Conservation (phyloP, 306 rosid species). For the Cucumis sativus region Cucumber_9930_V3 NC_026656.2:3408001-3408500, state of each 20-base stretch:
- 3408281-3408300: constrained; percentile 85
- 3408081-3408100: constrained; percentile 81
- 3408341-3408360: constrained; percentile 23
- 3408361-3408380: not conserved
- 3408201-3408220: not conserved
- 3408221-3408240: not conserved
- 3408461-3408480: constrained; percentile 56
- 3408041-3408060: constrained; percentile 90
- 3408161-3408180: constrained; percentile 51
- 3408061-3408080: constrained; percentile 72
- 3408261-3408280: constrained; percentile 75
- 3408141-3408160: constrained; percentile 98
- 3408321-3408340: constrained; percentile 92
- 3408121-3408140: constrained; percentile 93
- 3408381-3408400: not conserved
- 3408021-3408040: constrained; percentile 56
- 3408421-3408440: constrained; percentile 89
- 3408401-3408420: constrained; percentile 42
- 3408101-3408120: constrained; percentile 84
- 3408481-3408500: constrained; percentile 85
- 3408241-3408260: constrained; percentile 57
- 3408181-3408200: not conserved
- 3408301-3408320: constrained; percentile 84
- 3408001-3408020: not conserved
- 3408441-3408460: constrained; percentile 93